A percentile compares a stretch with the other conserved stretches of the same genome.
Conservation (phyloP, 1,284 basidiomycete species). For the Cutaneotrichosporon spelunceum region DNA sequence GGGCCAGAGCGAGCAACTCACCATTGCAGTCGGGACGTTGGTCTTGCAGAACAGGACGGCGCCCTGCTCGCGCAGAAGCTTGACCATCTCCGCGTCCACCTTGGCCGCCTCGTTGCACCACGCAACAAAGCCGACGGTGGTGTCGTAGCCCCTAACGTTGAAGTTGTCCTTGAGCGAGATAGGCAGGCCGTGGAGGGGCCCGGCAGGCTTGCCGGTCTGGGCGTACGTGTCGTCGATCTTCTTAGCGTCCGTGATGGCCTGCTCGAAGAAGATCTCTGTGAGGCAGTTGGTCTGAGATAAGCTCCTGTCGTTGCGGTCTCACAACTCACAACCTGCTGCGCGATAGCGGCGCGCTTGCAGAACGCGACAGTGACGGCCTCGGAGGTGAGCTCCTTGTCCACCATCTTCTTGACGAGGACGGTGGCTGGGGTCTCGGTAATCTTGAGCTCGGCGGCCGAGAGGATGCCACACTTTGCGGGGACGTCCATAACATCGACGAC, state of each 20-base stretch:
- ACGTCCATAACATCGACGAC: slow-evolving; percentile 59
- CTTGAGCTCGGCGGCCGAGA: slow-evolving; percentile 61
- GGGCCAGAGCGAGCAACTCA: neutral
- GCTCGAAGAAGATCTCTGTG: slow-evolving; percentile 53
- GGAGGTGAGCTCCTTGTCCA: slow-evolving; percentile 28
- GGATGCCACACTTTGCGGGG: slow-evolving; percentile 61
- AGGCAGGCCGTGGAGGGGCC: slow-evolving; percentile 57
- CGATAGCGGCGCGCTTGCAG: slow-evolving; percentile 72
- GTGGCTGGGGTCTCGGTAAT: slow-evolving; percentile 59
- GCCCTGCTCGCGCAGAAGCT: slow-evolving; percentile 35
- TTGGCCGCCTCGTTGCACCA: slow-evolving; percentile 35
- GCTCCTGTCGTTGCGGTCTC: neutral
- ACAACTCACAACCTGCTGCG: slow-evolving; percentile 69
- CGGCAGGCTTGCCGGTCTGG: slow-evolving; percentile 46
- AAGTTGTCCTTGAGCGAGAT: slow-evolving; percentile 52
- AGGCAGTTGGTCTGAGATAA: slow-evolving; percentile 51
- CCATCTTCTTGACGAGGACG: slow-evolving; percentile 31
- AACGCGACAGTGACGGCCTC: slow-evolving; percentile 56
- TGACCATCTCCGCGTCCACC: slow-evolving; percentile 34
- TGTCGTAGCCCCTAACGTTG: slow-evolving; percentile 48
- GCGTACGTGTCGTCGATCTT: slow-evolving; percentile 51
- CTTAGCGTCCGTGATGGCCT: slow-evolving; percentile 50
- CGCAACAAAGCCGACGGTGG: slow-evolving; percentile 39
- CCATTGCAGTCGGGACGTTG: slow-evolving; percentile 42
- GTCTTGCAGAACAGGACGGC: slow-evolving; percentile 46